Evolutionary conservation across 179 eudicot genomes (phyloP).

Genomic region (Gypsophila paniculata): DNA sequence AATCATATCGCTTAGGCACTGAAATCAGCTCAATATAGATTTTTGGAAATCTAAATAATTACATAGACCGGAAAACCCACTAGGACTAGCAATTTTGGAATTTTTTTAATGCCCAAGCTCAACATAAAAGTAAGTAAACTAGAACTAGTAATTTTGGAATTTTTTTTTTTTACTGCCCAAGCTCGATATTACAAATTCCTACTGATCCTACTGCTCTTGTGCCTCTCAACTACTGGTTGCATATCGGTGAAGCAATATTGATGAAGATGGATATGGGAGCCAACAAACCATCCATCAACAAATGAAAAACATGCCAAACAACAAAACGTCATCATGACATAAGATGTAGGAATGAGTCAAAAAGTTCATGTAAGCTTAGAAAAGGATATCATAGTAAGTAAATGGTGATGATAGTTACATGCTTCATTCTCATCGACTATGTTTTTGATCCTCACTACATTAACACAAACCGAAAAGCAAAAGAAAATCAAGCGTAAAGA

Average conservation of each 20-base stretch:
- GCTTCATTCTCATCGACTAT: too few relatives aligned
- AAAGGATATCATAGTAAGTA: background rate
- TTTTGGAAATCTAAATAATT: background rate
- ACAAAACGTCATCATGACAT: background rate
- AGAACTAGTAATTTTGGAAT: too few relatives aligned
- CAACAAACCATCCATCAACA: too few relatives aligned
- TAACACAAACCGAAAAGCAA: background rate
- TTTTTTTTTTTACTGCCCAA: too few relatives aligned
- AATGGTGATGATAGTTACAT: too few relatives aligned
- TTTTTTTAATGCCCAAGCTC: too few relatives aligned
- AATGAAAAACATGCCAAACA: background rate
- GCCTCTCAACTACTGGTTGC: too few relatives aligned
- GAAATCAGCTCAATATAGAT: background rate
- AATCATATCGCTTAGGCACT: background rate
- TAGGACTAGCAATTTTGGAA: background rate
- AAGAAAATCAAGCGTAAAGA: background rate
- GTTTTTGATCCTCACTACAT: background rate
- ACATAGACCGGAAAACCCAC: background rate
- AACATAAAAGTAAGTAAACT: too few relatives aligned
- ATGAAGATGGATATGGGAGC: too few relatives aligned
- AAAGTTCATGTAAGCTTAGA: background rate
- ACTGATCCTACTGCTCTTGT: too few relatives aligned
- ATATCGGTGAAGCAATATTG: too few relatives aligned
- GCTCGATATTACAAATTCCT: background rate
- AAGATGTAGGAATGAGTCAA: conserved; percentile 1